Evolutionary conservation across 352 stramenopile genomes (phyloP).

Genomic region (Elongisporangium anandrum): DNA sequence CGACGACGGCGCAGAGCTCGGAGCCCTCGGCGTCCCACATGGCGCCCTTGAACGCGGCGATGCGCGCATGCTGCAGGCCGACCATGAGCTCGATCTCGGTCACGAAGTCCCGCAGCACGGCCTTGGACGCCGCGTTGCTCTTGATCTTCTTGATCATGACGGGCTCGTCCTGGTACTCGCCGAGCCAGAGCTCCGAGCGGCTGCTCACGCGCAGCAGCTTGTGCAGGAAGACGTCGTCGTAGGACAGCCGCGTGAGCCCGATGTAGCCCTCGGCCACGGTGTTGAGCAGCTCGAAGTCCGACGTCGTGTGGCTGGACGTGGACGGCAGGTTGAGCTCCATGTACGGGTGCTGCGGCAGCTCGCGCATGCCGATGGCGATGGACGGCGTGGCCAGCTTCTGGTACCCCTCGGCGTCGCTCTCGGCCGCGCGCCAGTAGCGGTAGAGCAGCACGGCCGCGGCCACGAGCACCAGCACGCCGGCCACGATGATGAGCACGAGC

Average conservation of each 20-base stretch:
- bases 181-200: constrained; percentile 71
- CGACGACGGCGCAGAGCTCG: constrained; percentile 70
- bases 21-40: constrained; percentile 71
- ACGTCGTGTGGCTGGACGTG: constrained; percentile 63
- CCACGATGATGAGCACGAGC: constrained; percentile 35
- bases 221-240: constrained; percentile 67
- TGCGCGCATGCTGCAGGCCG: constrained; percentile 55
- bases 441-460: constrained; percentile 25
- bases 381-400: constrained; percentile 38
- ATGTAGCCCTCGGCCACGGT: constrained; percentile 68
- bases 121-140: constrained; percentile 56
- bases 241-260: constrained; percentile 55
- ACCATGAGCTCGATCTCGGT: constrained; percentile 82
- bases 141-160: constrained; percentile 85
- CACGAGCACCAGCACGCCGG: constrained; percentile 25
- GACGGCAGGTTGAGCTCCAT: constrained; percentile 44
- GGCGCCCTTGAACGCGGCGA: constrained; percentile 63
- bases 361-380: constrained; percentile 52
- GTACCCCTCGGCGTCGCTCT: constrained; percentile 44
- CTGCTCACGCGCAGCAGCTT: constrained; percentile 72
- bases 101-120: constrained; percentile 65
- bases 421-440: constrained; percentile 27
- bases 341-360: constrained; percentile 54
- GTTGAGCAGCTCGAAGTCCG: constrained; percentile 66
- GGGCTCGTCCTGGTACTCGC: constrained; percentile 55